Evolutionary conservation across 164 flowering plant genomes (phyloP).

Genomic region (Litsea cubeba): DNA sequence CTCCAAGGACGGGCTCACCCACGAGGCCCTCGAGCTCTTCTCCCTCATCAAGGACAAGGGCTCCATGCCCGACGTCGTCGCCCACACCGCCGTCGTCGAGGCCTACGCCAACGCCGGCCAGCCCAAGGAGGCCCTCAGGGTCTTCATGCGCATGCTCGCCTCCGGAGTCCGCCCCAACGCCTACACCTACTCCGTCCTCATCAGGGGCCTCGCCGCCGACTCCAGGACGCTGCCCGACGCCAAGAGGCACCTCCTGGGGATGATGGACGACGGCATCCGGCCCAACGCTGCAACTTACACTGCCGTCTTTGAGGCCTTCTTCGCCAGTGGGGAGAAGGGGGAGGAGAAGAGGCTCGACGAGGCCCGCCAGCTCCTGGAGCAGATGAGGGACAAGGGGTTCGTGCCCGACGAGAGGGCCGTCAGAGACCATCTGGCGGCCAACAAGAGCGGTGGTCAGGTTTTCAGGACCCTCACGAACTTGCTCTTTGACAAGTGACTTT

Average conservation of each 20-base stretch:
- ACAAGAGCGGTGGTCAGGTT: conserved; percentile 53
- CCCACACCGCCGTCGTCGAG: conserved; percentile 81
- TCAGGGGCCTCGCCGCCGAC: conserved; percentile 54
- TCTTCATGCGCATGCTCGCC: conserved; percentile 61
- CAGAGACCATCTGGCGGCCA: conserved; percentile 39
- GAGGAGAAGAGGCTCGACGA: conserved; percentile 35
- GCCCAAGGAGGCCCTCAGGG: conserved; percentile 59
- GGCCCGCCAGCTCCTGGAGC: conserved; percentile 46
- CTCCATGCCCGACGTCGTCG: conserved; percentile 80
- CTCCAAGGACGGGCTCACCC: conserved; percentile 84
- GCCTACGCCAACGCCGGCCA: conserved; percentile 73
- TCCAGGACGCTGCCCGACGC: conserved; percentile 41
- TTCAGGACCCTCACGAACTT: conserved; percentile 42
- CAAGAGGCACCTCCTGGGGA: conserved; percentile 61
- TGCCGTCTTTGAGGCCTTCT: conserved; percentile 58
- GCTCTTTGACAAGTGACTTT: conserved; percentile 31
- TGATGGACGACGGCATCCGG: conserved; percentile 64
- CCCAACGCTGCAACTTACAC: conserved; percentile 50
- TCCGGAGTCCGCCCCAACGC: conserved; percentile 78
- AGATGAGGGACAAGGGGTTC: conserved; percentile 58
- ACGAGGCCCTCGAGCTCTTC: conserved; percentile 77
- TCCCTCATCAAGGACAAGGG: conserved; percentile 67
- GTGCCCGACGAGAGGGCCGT: conserved; percentile 52
- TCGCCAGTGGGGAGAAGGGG: conserved; percentile 22
- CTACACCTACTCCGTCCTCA: conserved; percentile 63